These are phyloP conservation scores for Populus hybrid DNA, from an alignment of 441 rosid species.

Conservation along the genomic window DNA sequence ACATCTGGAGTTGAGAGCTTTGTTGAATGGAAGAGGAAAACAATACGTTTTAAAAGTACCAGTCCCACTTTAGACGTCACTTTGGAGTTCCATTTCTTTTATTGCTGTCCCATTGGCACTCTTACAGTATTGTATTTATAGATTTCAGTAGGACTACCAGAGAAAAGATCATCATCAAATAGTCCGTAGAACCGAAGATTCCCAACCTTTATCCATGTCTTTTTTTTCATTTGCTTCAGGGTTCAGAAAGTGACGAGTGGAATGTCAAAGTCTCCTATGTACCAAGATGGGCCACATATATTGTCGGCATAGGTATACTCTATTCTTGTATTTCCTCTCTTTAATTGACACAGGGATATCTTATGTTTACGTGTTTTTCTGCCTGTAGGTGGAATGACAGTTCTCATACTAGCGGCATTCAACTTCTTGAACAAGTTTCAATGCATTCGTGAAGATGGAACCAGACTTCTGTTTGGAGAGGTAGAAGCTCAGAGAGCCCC, in stretches of 20 bases:
- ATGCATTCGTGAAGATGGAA: slow-evolving; percentile 36
- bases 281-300: slow-evolving; percentile 90
- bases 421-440: slow-evolving; percentile 60
- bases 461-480: slow-evolving; percentile 30
- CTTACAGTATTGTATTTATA: neutral
- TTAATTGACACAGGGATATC: slow-evolving; percentile 1
- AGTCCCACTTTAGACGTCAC: neutral
- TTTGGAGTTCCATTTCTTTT: neutral
- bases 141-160: neutral
- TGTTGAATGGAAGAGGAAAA: slow-evolving; percentile 1
- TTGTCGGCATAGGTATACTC: slow-evolving; percentile 72
- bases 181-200: neutral
- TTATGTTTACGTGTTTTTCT: slow-evolving; percentile 9
- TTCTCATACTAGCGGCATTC: slow-evolving; percentile 55
- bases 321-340: slow-evolving; percentile 11
- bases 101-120: slow-evolving; percentile 2
- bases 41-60: neutral
- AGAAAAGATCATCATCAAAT: neutral
- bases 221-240: slow-evolving; percentile 43
- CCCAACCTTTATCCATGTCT: slow-evolving; percentile 3
- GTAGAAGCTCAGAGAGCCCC: slow-evolving; percentile 58
- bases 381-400: slow-evolving; percentile 65
- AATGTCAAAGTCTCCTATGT: slow-evolving; percentile 71
- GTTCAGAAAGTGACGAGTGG: slow-evolving; percentile 49
- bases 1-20: neutral